These are phyloP conservation scores for Teratosphaeria viscida DNA, from an alignment of 2,329 filamentous ascomycete species.

Conservation along the genomic window DNA sequence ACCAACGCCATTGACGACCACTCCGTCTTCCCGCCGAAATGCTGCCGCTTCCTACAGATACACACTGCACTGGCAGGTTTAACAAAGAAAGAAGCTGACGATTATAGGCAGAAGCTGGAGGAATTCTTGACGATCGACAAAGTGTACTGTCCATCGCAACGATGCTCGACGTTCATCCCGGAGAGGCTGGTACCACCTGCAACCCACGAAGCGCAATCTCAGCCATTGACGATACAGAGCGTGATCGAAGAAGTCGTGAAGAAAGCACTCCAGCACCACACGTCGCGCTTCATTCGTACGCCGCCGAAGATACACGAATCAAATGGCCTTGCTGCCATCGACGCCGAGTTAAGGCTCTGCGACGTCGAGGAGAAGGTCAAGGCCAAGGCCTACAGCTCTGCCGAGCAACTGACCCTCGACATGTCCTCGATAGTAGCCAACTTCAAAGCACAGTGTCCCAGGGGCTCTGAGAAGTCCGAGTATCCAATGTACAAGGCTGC, in stretches of 20 bases:
- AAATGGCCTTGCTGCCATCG: neutral
- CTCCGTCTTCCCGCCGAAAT: conserved; percentile 36
- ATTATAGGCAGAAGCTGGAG: conserved; percentile 36
- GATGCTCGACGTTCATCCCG: conserved; percentile 40
- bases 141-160: conserved; percentile 39
- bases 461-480: conserved; percentile 2
- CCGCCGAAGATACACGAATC: conserved; percentile 3
- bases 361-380: conserved; percentile 6
- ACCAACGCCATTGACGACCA: conserved; percentile 29
- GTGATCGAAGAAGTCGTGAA: conserved; percentile 4
- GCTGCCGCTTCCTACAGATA: conserved; percentile 36
- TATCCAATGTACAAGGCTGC: conserved; percentile 9
- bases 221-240: neutral
- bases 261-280: conserved; percentile 1
- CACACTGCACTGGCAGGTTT: conserved; percentile 29
- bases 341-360: conserved; percentile 4
- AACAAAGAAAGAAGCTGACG: conserved; percentile 24
- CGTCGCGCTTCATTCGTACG: conserved; percentile 12
- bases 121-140: conserved; percentile 37
- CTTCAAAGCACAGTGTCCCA: neutral
- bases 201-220: neutral
- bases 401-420: conserved; percentile 5
- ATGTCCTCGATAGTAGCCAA: conserved; percentile 6
- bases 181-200: conserved; percentile 18
- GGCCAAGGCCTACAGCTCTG: conserved; percentile 1